Base-by-base conservation (phyloP, 2,329 filamentous ascomycete genomes). In the Colletotrichum navitas region DNA sequence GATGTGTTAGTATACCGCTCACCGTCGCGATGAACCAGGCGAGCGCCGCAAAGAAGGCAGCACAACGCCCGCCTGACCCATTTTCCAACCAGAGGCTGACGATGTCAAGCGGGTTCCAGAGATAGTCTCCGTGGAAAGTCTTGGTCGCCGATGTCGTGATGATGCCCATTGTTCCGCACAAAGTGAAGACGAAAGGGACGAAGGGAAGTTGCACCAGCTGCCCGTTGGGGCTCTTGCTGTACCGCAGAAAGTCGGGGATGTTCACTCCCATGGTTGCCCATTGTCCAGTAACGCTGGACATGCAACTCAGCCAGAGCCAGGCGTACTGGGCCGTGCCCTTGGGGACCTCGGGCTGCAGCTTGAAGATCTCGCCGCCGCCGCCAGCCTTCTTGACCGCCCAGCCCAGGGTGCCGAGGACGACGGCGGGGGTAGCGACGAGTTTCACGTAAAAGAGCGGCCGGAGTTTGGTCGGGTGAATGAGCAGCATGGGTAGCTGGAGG, bases 381-480 rank as follows among this genome's bases (percentile, higher is more conserved):
- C 72, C 65, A 34, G 75, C 74, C 39, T 62, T 71, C 7, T 32
- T 51, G n/a, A 67, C 64, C 3, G 66, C 74, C 52, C 74, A 70
- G 6, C 66, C 67, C 61, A 82, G 74, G 2, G 73, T 72, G 24
- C 74, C 73, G 10, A 73, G 41, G 24, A 73, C 63, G 7, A 74
- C 66, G 2, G 71, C 74, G 2, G 71, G 66, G 14, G 73, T 74
- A 26, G 69, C 51, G 21, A 76, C 45, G 3, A 74, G 90, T 2
- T 87, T 85, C n/a, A 88, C 80, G 1, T 89, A 67, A 72, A 89
- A 89, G 51, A 90, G 76, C 76, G 83, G 88, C 58, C 85, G 81
- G 21, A 91, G 81, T 61, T 83, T 85, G 64, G 86, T 86, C 1
- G 86, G 86, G 41, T 87, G 87, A 73, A 90, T 88, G 66, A 88